phyloP scores from a whole-genome alignment of 1,284 basidiomycete genomes.

The Sphaerobolus stellatus region DNA sequence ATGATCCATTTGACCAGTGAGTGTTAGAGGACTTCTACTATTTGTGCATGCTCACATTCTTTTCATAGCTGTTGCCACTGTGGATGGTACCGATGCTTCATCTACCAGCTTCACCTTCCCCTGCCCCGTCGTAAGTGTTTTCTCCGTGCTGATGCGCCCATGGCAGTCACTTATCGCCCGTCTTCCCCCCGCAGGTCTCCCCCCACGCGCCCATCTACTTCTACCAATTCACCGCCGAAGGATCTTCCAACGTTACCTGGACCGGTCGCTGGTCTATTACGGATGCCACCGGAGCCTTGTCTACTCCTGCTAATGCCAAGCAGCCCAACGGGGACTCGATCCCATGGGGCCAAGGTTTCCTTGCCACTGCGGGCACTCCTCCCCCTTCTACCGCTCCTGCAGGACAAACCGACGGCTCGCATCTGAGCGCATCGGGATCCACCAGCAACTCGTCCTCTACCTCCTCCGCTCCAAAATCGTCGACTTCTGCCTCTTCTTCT shows the following conservation, averaged over 20 bases:
- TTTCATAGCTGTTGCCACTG: constrained; percentile 51
- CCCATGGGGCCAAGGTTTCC: constrained; percentile 70
- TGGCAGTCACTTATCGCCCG: neutral
- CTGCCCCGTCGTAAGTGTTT: constrained; percentile 59
- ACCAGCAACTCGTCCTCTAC: neutral
- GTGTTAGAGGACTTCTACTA: constrained; percentile 23
- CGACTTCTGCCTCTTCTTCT: neutral
- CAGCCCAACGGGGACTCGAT: constrained; percentile 54
- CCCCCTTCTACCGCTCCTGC: neutral
- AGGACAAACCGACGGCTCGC: neutral
- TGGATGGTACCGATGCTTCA: constrained; percentile 53
- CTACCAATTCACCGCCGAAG: constrained; percentile 59
- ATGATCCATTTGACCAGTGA: constrained; percentile 71
- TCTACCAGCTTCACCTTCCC: constrained; percentile 49
- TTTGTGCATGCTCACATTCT: constrained; percentile 4
- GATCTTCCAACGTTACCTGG: constrained; percentile 52
- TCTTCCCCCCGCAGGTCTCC: no score
- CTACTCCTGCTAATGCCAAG: constrained; percentile 49
- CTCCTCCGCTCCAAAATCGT: neutral
- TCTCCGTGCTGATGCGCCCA: constrained; percentile 3
- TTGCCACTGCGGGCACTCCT: constrained; percentile 43
- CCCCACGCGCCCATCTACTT: constrained; percentile 76
- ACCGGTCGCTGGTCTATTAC: constrained; percentile 82
- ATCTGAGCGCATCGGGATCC: neutral
- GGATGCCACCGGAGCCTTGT: constrained; percentile 46